Base-by-base conservation (phyloP, 208 protist genomes). In the Leishmania tropica region DNA sequence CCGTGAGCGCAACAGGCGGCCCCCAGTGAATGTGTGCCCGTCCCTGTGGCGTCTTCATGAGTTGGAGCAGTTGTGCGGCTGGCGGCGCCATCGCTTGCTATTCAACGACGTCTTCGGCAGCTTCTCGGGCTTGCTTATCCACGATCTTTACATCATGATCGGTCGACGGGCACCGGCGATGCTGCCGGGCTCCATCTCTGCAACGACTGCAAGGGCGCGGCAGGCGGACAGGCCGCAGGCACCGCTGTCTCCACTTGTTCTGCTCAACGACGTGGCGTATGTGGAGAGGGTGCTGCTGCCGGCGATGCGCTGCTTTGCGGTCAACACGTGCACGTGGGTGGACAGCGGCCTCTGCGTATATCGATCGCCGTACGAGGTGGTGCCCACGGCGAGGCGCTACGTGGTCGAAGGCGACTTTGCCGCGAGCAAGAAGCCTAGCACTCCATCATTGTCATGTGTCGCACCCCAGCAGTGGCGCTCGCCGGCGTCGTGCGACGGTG, bases 221-320 rank as follows among this genome's bases (percentile, higher is more conserved):
- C 48, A 31, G 51, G 17, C 28, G 6, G 35, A 21, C 17, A 3
- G 31, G 15, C 51, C 42, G 13, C 21, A 15, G 15, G 2, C 51
- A 21, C 37, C 31, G 60, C 47, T n/a, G 21, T 77, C 56, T 24
- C 88, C 89, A 0, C 79, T 94, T 31, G 68, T 94, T 13, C 67
- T 91, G 40, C 72, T 92, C 35, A 81, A 87, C 56, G 91, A 96
- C 28, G 75, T 51, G 4, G 54, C 24, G 3, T 96, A 92, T 76
- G 80, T 94, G 37, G 67, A 70, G 35, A 31, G 53, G 21, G 83
- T 94, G 31, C 78, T 96, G 19, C 79, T 93, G 60, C 93, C 93
- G 0, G 77, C 81, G 2, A 89, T 96, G 91, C 15, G 24, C n/a
- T 28, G 35, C n/a, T 96, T 90, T 76, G 83, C 83, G 6, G 31